Conservation (phyloP, 2,329 filamentous ascomycete genomes). For the Alternaria atra region DNA sequence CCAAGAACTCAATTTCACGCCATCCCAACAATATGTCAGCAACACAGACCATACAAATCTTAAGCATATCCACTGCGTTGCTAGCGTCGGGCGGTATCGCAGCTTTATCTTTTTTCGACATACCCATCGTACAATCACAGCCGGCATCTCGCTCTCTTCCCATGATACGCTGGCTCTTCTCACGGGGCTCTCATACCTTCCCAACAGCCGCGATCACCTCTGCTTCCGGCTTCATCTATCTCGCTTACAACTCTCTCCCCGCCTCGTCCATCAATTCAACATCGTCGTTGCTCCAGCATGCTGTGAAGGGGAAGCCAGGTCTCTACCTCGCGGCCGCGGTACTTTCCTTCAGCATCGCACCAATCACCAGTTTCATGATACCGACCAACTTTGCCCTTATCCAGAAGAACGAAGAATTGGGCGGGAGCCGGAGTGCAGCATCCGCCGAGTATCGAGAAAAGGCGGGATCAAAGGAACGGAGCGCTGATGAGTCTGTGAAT, state of each 20-base stretch:
- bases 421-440: conserved; percentile 21
- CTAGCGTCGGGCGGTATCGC: conserved; percentile 48
- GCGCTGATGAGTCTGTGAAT: conserved; percentile 31
- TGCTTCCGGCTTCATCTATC: conserved; percentile 37
- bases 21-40: conserved; percentile 14
- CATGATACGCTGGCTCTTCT: conserved; percentile 50
- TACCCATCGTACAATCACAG: conserved; percentile 44
- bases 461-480: conserved; percentile 9
- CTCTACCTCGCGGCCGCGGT: conserved; percentile 27
- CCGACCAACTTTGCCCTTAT: conserved; percentile 30
- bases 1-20: neutral
- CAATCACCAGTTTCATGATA: conserved; percentile 21
- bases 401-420: conserved; percentile 31
- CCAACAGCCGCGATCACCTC: conserved; percentile 41
- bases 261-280: neutral
- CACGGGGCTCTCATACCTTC: conserved; percentile 50
- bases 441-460: conserved; percentile 10
- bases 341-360: conserved; percentile 32
- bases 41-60: conserved; percentile 29
- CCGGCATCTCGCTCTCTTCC: conserved; percentile 51
- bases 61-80: conserved; percentile 46
- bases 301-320: conserved; percentile 11
- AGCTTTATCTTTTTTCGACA: conserved; percentile 45
- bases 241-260: conserved; percentile 30
- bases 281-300: neutral